Evolutionary conservation across 1,139 yeast species (phyloP).

Genomic region (Saccharomyces hybrid): DNA sequence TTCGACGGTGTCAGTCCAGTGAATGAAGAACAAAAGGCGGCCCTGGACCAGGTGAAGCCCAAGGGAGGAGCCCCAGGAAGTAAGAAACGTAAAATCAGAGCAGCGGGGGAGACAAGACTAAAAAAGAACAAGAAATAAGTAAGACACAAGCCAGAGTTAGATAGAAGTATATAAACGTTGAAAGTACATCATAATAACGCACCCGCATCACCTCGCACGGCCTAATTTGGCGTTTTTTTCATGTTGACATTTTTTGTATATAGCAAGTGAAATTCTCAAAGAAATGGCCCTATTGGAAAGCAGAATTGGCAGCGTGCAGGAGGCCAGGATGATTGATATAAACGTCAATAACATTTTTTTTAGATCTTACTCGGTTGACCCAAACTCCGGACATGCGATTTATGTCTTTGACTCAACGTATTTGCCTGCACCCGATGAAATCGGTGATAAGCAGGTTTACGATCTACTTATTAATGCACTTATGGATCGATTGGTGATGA

Average conservation of each 20-base stretch:
- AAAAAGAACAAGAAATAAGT: constrained; percentile 25
- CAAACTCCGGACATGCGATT: constrained; percentile 53
- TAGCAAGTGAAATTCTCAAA: not conserved
- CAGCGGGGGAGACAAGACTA: constrained; percentile 62
- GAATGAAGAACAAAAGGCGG: constrained; percentile 4
- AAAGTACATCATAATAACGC: not conserved
- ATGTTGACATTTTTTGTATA: not conserved
- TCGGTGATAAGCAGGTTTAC: constrained; percentile 31
- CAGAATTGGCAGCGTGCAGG: not conserved
- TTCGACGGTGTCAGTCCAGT: constrained; percentile 1
- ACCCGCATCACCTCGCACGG: not conserved
- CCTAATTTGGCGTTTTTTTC: not conserved
- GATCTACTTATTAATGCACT: constrained; percentile 37
- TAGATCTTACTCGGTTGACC: constrained; percentile 51
- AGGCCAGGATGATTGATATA: constrained; percentile 13
- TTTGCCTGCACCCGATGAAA: constrained; percentile 44
- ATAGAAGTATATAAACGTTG: not conserved
- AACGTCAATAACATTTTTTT: constrained; percentile 46
- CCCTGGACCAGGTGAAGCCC: constrained; percentile 5
- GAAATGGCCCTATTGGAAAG: not conserved
- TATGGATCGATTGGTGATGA: constrained; percentile 31
- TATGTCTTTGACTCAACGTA: constrained; percentile 69
- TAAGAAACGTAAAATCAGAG: constrained; percentile 45
- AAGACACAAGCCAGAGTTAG: not conserved
- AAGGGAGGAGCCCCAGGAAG: constrained; percentile 30